These are phyloP conservation scores for Cylindrotheca closterium DNA, from an alignment of 108 stramenopile genomes.

Conservation along the genomic window DNA sequence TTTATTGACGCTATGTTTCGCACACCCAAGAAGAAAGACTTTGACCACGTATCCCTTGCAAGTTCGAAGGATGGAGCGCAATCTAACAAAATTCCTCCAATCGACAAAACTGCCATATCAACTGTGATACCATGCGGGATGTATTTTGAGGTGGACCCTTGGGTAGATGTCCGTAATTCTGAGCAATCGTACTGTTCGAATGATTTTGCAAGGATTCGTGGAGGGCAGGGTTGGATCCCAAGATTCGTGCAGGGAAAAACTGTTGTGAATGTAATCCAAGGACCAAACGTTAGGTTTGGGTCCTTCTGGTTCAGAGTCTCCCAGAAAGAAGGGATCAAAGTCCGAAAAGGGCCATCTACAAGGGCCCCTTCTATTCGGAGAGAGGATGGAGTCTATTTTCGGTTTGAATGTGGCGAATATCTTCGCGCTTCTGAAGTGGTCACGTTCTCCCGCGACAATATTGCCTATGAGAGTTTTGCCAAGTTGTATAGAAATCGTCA, in stretches of 20 bases:
- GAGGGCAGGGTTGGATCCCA: slow-evolving; percentile 86
- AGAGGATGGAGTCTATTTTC: slow-evolving; percentile 65
- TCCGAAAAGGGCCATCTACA: slow-evolving; percentile 72
- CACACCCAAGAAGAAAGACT: slow-evolving; percentile 45
- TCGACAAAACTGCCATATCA: slow-evolving; percentile 17
- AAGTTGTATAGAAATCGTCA: slow-evolving; percentile 81
- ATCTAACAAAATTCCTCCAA: slow-evolving; percentile 12
- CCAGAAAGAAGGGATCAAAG: slow-evolving; percentile 60
- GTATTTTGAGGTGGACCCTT: slow-evolving; percentile 66
- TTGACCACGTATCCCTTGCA: slow-evolving; percentile 15
- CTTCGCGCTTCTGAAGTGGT: slow-evolving; percentile 80
- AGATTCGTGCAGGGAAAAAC: slow-evolving; percentile 41
- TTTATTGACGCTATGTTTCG: slow-evolving; percentile 65
- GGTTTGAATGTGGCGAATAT: slow-evolving; percentile 90
- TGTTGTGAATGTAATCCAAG: slow-evolving; percentile 12
- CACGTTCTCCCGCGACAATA: slow-evolving; percentile 45
- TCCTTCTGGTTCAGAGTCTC: slow-evolving; percentile 87
- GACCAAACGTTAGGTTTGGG: slow-evolving; percentile 70
- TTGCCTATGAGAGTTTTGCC: slow-evolving; percentile 68
- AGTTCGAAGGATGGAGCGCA: slow-evolving; percentile 2
- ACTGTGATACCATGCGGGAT: slow-evolving; percentile 68
- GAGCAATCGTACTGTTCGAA: slow-evolving; percentile 7
- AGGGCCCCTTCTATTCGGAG: slow-evolving; percentile 70
- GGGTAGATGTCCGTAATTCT: slow-evolving; percentile 21
- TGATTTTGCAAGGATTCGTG: slow-evolving; percentile 63